Conservation (phyloP, 73 alveolate genomes). For the Breviolum minutum region DNA sequence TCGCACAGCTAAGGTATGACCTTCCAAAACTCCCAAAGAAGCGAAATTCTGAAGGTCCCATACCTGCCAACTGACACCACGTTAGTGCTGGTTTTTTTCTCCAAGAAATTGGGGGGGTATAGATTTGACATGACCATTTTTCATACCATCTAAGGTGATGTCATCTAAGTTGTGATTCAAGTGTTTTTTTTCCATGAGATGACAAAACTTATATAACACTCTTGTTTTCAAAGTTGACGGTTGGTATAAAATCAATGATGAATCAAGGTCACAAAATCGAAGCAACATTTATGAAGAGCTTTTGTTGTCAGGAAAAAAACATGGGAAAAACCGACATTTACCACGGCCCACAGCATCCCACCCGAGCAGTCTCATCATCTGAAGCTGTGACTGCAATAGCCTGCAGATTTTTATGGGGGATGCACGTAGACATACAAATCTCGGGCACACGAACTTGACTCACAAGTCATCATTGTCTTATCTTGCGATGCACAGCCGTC, state of each 20-base stretch:
- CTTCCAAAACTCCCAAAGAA: conserved; percentile 72
- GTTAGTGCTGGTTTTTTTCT: no score
- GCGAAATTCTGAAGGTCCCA: conserved; percentile 69
- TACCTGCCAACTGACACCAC: conserved; percentile 13
- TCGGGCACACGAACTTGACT: not conserved
- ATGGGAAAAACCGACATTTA: no score
- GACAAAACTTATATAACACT: not conserved
- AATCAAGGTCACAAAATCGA: no score
- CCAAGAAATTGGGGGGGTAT: no score
- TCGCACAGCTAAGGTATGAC: conserved; percentile 73
- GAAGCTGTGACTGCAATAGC: conserved; percentile 69
- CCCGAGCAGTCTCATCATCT: conserved; percentile 89
- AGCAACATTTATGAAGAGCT: no score
- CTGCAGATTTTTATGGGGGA: not conserved
- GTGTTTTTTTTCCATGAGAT: not conserved
- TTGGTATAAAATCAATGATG: no score
- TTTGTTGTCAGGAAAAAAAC: no score
- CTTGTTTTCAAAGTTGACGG: no score
- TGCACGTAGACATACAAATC: not conserved
- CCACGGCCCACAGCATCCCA: not conserved
- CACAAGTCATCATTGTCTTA: not conserved
- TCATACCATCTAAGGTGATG: conserved; percentile 18
- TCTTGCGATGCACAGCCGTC: not conserved
- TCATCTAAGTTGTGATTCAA: not conserved
- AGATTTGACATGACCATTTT: no score